Percentiles rank a stretch among this genome's conserved stretches.
phyloP scores from a whole-genome alignment of 257 asterid genomes.

The Solanum commersonii region DNA sequence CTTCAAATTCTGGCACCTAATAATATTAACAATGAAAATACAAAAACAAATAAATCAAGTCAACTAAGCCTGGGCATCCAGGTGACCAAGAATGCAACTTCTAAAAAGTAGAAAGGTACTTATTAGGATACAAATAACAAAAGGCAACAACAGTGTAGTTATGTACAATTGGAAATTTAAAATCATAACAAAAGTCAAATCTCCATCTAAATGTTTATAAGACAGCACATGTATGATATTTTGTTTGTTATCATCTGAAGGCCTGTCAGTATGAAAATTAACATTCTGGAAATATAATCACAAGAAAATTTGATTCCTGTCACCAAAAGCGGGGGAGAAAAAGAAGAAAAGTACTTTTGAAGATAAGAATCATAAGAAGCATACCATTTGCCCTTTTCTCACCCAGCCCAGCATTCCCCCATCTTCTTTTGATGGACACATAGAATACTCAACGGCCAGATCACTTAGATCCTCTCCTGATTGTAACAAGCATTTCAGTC shows the following conservation, averaged over 20 bases:
- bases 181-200: background rate
- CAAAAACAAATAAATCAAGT: background rate
- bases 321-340: background rate
- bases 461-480: constrained; percentile 95
- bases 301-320: background rate
- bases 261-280: background rate
- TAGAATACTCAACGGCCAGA: constrained; percentile 80
- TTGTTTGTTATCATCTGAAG: background rate
- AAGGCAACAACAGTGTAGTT: background rate
- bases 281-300: background rate
- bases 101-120: background rate
- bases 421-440: constrained; percentile 89
- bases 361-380: constrained; percentile 32
- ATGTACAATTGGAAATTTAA: background rate
- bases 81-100: background rate
- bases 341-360: background rate
- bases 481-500: constrained; percentile 17
- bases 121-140: background rate
- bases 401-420: constrained; percentile 99
- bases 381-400: constrained; percentile 95
- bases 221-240: background rate
- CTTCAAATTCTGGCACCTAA: constrained; percentile 97
- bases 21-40: constrained; percentile 10
- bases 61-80: background rate
- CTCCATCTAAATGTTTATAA: background rate